Conservation (phyloP, 176 grass and related monocot genomes). For the Eleusine coracana region DNA sequence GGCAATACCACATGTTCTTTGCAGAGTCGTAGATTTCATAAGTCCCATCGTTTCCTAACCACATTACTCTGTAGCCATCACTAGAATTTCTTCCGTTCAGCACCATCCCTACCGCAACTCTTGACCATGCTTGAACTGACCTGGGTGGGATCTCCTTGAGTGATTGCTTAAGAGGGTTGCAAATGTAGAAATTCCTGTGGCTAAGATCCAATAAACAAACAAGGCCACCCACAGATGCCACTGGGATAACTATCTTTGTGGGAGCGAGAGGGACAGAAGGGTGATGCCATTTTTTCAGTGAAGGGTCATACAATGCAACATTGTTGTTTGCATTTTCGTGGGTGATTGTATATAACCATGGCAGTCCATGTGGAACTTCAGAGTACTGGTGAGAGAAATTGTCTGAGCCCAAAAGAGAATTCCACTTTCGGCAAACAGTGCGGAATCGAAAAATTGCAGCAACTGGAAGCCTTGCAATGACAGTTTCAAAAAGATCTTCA, state of each 20-base stretch:
- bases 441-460: slow-evolving; percentile 84
- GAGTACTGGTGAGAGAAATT: slow-evolving; percentile 68
- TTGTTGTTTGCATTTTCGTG: slow-evolving; percentile 73
- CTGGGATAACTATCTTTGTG: slow-evolving; percentile 77
- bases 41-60: slow-evolving; percentile 70
- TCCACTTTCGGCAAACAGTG: slow-evolving; percentile 85
- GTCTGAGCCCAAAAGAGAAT: slow-evolving; percentile 67
- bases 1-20: slow-evolving; percentile 64
- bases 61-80: slow-evolving; percentile 89
- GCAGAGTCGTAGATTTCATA: slow-evolving; percentile 81
- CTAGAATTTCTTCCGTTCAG: slow-evolving; percentile 61
- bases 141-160: slow-evolving; percentile 84
- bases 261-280: slow-evolving; percentile 61
- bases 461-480: slow-evolving; percentile 85
- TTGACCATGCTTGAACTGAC: slow-evolving; percentile 77
- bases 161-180: slow-evolving; percentile 82
- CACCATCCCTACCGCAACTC: slow-evolving; percentile 90
- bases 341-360: slow-evolving; percentile 95
- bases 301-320: slow-evolving; percentile 85
- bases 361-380: slow-evolving; percentile 57
- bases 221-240: slow-evolving; percentile 92
- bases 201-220: slow-evolving; percentile 90
- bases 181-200: slow-evolving; percentile 80
- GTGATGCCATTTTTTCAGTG: slow-evolving; percentile 79
- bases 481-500: slow-evolving; percentile 84